Base-by-base conservation (phyloP, 805 yeast genomes). In the Myxozyma neotropica region DNA sequence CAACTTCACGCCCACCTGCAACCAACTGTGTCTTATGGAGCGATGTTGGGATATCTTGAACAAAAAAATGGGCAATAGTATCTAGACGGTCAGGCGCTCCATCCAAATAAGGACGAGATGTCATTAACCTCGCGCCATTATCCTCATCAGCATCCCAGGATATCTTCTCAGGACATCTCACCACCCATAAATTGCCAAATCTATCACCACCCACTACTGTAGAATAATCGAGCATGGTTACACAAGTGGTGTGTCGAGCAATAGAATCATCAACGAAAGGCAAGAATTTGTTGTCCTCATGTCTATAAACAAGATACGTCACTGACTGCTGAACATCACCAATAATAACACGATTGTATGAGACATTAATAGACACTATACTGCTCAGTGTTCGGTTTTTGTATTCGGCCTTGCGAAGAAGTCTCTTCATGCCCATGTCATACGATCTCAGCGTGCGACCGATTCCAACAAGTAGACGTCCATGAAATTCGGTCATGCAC, bases 161-260 rank as follows among this genome's bases (percentile, higher is more conserved):
- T 0, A 78, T 75, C 3, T 77, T 74, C n/a, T 74, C 73, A 0
- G 87, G 82, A 42, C 87, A 72, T 59, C 97, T 75, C 42, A 89
- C 73, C 0, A 88, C 80, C 73, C 86, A 84, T 0, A 91, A 48
- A 67, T 87, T 89, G 0, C 98, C 97, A 73, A 88, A 90, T 69
- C 85, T 86, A 71, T 94, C 98, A 13, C 96, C 96, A 0, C 89
- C 89, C 42, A 87, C 75, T 0, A 88, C 82, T 0, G 97, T 90
- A 57, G 83, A 84, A 62, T 83, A 81, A 70, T 94, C 98, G 4
- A 94, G 73, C 64, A 83, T 74, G 2, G 78, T 69, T 44, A 87
- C 66, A 1, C 84, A 67, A 0, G 95, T 86, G 2, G 87, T 78
- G 68, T 87, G 88, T 33, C 97, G 76, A 35, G 84, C 78, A 39